phyloP scores from a whole-genome alignment of 345 rosid species.

The Syzygium aqueum region DNA sequence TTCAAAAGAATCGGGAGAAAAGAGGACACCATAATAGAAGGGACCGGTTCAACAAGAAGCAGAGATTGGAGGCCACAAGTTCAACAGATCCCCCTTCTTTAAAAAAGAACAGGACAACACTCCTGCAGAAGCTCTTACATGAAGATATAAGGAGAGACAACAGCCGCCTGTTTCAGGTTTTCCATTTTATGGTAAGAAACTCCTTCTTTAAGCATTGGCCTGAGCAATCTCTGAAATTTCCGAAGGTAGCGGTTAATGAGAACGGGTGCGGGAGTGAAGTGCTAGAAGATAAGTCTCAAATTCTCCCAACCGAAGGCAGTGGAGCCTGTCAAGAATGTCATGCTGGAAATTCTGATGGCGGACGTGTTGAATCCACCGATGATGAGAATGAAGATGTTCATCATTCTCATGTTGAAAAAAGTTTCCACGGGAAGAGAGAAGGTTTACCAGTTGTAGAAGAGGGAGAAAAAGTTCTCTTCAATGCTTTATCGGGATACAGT shows the following conservation, averaged over 20 bases:
- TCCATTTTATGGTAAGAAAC: slow-evolving; percentile 66
- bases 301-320: slow-evolving; percentile 1
- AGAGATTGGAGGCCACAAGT: slow-evolving; percentile 6
- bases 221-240: slow-evolving; percentile 53
- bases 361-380: too few relatives aligned
- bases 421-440: neutral
- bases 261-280: slow-evolving; percentile 20
- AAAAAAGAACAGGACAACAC: slow-evolving; percentile 40
- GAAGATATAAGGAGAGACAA: slow-evolving; percentile 64
- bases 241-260: slow-evolving; percentile 42
- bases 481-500: neutral
- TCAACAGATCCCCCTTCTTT: slow-evolving; percentile 18
- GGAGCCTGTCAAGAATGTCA: slow-evolving; percentile 4
- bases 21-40: slow-evolving; percentile 30
- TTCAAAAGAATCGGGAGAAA: slow-evolving; percentile 29
- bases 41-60: slow-evolving; percentile 17
- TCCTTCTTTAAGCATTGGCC: slow-evolving; percentile 58
- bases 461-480: slow-evolving; percentile 16
- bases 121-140: slow-evolving; percentile 75
- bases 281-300: slow-evolving; percentile 11
- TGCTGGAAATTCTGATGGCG: neutral
- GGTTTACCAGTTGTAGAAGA: slow-evolving; percentile 21
- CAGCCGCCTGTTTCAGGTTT: slow-evolving; percentile 50
- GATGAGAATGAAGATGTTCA: neutral
- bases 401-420: neutral